Base-by-base conservation (phyloP, 148 eudicot genomes). In the Polygonum maritimum region DNA sequence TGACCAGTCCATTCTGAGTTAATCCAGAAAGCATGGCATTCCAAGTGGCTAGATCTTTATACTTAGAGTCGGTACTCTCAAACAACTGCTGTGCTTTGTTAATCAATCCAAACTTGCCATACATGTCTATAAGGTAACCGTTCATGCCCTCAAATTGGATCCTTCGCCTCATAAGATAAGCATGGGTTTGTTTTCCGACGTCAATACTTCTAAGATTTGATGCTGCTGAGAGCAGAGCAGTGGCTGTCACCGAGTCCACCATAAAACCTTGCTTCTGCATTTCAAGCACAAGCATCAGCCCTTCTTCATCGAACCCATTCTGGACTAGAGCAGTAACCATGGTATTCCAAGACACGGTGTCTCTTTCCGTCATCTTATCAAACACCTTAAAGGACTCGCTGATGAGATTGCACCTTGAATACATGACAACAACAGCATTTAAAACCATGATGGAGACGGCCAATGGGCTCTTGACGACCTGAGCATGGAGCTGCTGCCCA, bases 61-160 rank as follows among this genome's bases (percentile, higher is more conserved):
- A 82, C 67, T 78, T 57, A 26, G 76, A 69, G 80, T 77, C 84
- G 62, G 45, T 81, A 48, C 60, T 80, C 51, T 84, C 84, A 75
- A 95, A 92, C 18, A 95, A 67, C 31, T 39, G 26, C 33, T 86
- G 82, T 35, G 89, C 94, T 76, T 69, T 81, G 73, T 77, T 60
- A 60, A 90, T 79, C 26, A 84, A 75, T 73, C 94, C 92, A 74
- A 87, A 88, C 80, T 95, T 95, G 44, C 88, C 77, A 80, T 92
- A 95, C 97, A 90, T 92, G 76, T 92, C 97, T 51, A 92, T 89
- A n/a, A 92, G 81, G 82, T 94, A 92, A 77, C 92, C 84, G 71
- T 89, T 88, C 85, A 92, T 85, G 52, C 98, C 98, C 80, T 84
- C 87, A 73, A 90, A 94, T 41, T 83, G 84, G 69, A 90, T 89